Evolutionary conservation across 78 protist species (phyloP).

Genomic region (Dictyostelium citrinum): DNA sequence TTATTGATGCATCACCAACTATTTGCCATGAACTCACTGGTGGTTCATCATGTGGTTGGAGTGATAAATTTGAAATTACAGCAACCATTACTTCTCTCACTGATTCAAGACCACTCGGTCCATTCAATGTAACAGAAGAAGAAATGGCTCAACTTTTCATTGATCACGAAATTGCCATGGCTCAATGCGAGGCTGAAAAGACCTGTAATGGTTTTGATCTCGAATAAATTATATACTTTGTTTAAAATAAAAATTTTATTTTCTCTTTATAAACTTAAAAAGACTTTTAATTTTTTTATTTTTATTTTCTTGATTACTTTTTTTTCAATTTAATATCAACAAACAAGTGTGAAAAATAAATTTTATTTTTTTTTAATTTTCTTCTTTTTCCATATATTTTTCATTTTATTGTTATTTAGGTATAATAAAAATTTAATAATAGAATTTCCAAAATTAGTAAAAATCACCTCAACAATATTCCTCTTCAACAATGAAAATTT

Average conservation of each 20-base stretch:
- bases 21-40: not conserved
- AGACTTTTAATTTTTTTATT: too few relatives aligned
- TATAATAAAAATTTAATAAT: too few relatives aligned
- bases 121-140: conserved; percentile 64
- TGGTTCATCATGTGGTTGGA: conserved; percentile 51
- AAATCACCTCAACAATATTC: too few relatives aligned
- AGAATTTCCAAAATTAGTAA: too few relatives aligned
- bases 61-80: conserved; percentile 25
- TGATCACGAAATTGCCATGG: not conserved
- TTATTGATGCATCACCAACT: conserved; percentile 61
- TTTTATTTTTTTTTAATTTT: too few relatives aligned
- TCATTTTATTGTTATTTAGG: too few relatives aligned
- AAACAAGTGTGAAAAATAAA: too few relatives aligned
- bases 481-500: too few relatives aligned
- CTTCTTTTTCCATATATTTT: too few relatives aligned
- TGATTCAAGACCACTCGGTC: conserved; percentile 68
- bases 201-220: not conserved
- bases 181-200: not conserved
- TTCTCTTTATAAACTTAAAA: not conserved
- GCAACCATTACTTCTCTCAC: not conserved
- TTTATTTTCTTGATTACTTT: too few relatives aligned
- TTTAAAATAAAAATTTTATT: not conserved
- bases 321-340: too few relatives aligned
- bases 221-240: not conserved
- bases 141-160: conserved; percentile 2